These are phyloP conservation scores for Annona cherimola DNA, from an alignment of 164 flowering plant species.

Conservation along the genomic window DNA sequence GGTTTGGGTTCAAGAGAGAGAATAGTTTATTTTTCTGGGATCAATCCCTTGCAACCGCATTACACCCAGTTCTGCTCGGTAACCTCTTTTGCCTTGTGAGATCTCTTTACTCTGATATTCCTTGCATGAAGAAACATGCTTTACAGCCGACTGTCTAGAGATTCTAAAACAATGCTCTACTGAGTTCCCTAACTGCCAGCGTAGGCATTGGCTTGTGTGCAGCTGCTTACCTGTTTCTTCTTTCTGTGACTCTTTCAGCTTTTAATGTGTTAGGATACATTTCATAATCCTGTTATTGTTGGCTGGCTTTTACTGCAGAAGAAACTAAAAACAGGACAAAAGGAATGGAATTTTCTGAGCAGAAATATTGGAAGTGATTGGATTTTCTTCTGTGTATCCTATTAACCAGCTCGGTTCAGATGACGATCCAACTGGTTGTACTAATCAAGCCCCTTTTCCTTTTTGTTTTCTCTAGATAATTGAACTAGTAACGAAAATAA, in stretches of 20 bases:
- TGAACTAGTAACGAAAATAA: too few relatives aligned
- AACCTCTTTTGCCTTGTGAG: neutral
- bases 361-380: too few relatives aligned
- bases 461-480: too few relatives aligned
- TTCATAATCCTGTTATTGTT: too few relatives aligned
- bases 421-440: too few relatives aligned
- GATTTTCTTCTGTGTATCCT: too few relatives aligned
- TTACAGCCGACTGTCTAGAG: neutral
- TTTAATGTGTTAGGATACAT: neutral
- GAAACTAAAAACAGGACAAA: too few relatives aligned
- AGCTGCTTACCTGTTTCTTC: neutral
- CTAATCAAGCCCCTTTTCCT: too few relatives aligned
- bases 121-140: neutral
- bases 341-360: too few relatives aligned
- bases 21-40: conserved; percentile 11
- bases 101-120: neutral
- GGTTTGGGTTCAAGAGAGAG: conserved; percentile 66
- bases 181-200: neutral
- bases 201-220: neutral
- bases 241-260: neutral
- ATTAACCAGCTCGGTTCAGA: too few relatives aligned
- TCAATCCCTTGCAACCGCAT: neutral
- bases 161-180: neutral
- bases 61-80: neutral
- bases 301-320: neutral